Percentiles rank a stretch among this genome's conserved stretches.
These are phyloP conservation scores for Saccharomyces hybrid DNA, from an alignment of 1,139 yeast genomes.

Conservation along the genomic window DNA sequence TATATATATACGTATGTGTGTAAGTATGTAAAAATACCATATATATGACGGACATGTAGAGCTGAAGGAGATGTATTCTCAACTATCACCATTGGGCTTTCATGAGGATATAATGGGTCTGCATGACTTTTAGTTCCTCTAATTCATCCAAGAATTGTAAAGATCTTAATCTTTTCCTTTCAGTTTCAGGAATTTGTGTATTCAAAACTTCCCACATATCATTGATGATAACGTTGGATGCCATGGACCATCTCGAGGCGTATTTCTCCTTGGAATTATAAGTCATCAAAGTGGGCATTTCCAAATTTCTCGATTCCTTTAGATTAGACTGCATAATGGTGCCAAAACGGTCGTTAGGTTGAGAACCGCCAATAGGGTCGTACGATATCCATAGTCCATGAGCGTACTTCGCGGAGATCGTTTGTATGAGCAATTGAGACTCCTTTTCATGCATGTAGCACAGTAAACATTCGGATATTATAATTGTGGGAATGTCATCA, in stretches of 20 bases:
- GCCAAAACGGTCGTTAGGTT: conserved; percentile 61
- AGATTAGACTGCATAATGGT: conserved; percentile 72
- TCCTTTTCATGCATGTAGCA: conserved; percentile 66
- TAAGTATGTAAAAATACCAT: conserved; percentile 4
- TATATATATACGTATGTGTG: background rate
- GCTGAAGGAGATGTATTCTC: background rate
- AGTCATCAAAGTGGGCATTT: conserved; percentile 52
- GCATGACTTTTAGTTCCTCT: conserved; percentile 71
- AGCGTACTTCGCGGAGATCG: conserved; percentile 31
- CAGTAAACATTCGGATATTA: conserved; percentile 82
- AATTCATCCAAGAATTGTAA: conserved; percentile 83
- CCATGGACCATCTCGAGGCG: conserved; percentile 33
- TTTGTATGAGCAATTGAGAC: conserved; percentile 44
- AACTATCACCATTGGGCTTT: conserved; percentile 27
- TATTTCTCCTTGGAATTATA: conserved; percentile 46
- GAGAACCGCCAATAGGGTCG: conserved; percentile 73
- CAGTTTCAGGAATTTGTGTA: conserved; percentile 46
- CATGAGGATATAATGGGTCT: conserved; percentile 68
- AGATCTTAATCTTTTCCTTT: conserved; percentile 45
- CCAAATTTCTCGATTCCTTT: conserved; percentile 56
- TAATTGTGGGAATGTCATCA: conserved; percentile 50
- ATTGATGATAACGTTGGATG: conserved; percentile 34
- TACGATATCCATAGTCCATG: conserved; percentile 50
- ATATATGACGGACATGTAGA: background rate
- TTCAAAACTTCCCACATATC: conserved; percentile 57